Conservation (phyloP, 352 stramenopile species). For the Pythium volutum region DNA sequence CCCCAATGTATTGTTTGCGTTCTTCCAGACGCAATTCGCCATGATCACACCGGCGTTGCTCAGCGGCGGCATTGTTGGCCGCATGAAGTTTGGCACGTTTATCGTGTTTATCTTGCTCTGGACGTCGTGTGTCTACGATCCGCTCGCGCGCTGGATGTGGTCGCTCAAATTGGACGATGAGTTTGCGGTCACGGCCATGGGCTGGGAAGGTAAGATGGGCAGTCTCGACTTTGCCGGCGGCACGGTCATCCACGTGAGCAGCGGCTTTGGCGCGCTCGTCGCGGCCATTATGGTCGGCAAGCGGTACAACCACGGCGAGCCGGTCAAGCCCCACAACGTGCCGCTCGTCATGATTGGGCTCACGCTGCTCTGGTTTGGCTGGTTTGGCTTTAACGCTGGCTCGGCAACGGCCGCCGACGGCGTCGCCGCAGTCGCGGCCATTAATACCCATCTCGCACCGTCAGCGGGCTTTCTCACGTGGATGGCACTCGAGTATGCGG, state of each 20-base stretch:
- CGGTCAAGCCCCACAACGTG: slow-evolving; percentile 80
- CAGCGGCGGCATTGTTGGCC: slow-evolving; percentile 75
- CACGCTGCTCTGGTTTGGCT: slow-evolving; percentile 82
- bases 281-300: slow-evolving; percentile 68
- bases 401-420: slow-evolving; percentile 56
- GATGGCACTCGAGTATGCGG: slow-evolving; percentile 50
- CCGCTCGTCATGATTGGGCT: slow-evolving; percentile 80
- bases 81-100: slow-evolving; percentile 77
- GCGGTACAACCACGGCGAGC: slow-evolving; percentile 67
- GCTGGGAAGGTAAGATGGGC: slow-evolving; percentile 72
- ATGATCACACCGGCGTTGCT: slow-evolving; percentile 77
- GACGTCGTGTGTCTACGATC: slow-evolving; percentile 83
- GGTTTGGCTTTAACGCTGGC: slow-evolving; percentile 83
- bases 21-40: slow-evolving; percentile 85
- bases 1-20: slow-evolving; percentile 65
- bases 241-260: slow-evolving; percentile 82
- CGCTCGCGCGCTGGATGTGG: slow-evolving; percentile 85
- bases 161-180: slow-evolving; percentile 53
- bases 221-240: slow-evolving; percentile 81
- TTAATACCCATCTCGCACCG: slow-evolving; percentile 73
- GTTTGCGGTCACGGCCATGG: slow-evolving; percentile 40
- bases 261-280: slow-evolving; percentile 73
- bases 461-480: slow-evolving; percentile 68
- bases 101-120: slow-evolving; percentile 81
- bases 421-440: slow-evolving; percentile 58